phyloP scores from a whole-genome alignment of 805 yeast species.

The Saccharomycopsis fermentans region DNA sequence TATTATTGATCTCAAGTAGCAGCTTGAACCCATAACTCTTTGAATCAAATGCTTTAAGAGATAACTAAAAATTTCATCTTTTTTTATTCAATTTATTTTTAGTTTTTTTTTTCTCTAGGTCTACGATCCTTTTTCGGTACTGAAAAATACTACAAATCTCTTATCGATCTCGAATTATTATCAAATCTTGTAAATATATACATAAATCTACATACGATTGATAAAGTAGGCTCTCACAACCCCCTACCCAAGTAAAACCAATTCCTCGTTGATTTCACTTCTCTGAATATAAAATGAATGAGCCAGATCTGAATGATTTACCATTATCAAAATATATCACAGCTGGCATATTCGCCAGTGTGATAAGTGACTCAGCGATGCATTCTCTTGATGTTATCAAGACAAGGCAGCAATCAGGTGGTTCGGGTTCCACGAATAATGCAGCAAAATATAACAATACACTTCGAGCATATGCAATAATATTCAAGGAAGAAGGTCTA shows the following conservation, averaged over 20 bases:
- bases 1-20: no score
- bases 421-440: slow-evolving; percentile 52
- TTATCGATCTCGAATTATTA: no score
- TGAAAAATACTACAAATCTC: no score
- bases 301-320: neutral
- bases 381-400: slow-evolving; percentile 95
- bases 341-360: slow-evolving; percentile 94
- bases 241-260: no score
- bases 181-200: no score
- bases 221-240: no score
- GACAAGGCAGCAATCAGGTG: slow-evolving; percentile 68
- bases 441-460: slow-evolving; percentile 60
- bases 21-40: neutral
- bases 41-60: neutral
- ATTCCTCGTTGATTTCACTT: no score
- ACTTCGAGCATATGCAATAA: slow-evolving; percentile 64
- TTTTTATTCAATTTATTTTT: no score
- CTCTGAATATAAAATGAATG: neutral
- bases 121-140: no score
- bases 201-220: no score
- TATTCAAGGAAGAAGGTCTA: slow-evolving; percentile 75
- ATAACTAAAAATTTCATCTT: neutral
- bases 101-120: no score
- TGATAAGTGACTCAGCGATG: slow-evolving; percentile 85
- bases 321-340: slow-evolving; percentile 52